A percentile compares a stretch with the other conserved stretches of the same genome.
phyloP scores from a whole-genome alignment of 2,329 filamentous ascomycete species.

The Capronia epimyces region DNA sequence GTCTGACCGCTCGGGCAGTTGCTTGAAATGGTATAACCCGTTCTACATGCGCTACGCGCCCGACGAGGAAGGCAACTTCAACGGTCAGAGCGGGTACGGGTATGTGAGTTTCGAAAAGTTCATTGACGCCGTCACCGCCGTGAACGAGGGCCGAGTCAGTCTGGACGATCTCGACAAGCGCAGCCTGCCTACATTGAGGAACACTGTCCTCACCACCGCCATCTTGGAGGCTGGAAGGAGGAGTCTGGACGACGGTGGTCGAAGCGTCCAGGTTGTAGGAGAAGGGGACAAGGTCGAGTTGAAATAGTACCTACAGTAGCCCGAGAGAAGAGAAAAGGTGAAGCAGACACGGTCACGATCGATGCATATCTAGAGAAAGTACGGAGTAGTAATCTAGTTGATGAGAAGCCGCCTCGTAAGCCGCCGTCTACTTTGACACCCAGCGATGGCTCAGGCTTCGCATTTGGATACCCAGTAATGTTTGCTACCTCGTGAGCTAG shows the following conservation, averaged over 20 bases:
- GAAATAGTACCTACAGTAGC: too few relatives aligned
- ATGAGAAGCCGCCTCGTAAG: too few relatives aligned
- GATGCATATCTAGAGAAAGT: too few relatives aligned
- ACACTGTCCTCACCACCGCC: slow-evolving; percentile 86
- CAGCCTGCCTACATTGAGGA: slow-evolving; percentile 75
- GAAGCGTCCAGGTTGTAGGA: slow-evolving; percentile 68
- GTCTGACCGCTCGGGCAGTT: slow-evolving; percentile 39
- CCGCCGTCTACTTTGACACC: too few relatives aligned
- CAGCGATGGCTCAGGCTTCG: too few relatives aligned
- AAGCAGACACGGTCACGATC: neutral
- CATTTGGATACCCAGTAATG: too few relatives aligned
- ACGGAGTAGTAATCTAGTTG: too few relatives aligned
- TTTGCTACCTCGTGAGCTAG: too few relatives aligned
- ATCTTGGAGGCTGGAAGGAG: slow-evolving; percentile 81
- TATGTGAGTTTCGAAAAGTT: slow-evolving; percentile 97
- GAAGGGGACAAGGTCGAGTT: slow-evolving; percentile 31
- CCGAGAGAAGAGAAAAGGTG: too few relatives aligned
- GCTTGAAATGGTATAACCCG: slow-evolving; percentile 80
- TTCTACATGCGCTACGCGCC: slow-evolving; percentile 95
- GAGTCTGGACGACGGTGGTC: slow-evolving; percentile 74
- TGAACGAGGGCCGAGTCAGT: slow-evolving; percentile 68
- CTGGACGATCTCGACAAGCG: slow-evolving; percentile 73
- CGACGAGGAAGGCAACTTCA: slow-evolving; percentile 91
- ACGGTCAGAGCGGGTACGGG: slow-evolving; percentile 83
- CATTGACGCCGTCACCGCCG: slow-evolving; percentile 72